Percentiles rank a stretch among this genome's conserved stretches.
phyloP scores from a whole-genome alignment of 345 rosid species.

The Populus deltoides region DNA sequence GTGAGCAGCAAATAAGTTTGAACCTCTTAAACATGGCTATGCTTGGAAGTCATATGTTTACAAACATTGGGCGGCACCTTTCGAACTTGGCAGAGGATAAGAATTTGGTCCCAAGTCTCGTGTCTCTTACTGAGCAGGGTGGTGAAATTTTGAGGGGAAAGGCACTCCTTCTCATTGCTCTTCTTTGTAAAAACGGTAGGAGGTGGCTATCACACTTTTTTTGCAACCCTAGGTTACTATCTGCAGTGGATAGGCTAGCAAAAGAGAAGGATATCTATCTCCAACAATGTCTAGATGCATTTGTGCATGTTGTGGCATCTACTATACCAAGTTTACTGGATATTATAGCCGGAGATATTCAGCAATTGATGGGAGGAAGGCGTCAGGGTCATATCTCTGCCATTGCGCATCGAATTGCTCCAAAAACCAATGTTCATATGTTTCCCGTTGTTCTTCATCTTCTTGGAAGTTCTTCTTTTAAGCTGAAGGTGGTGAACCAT shows the following conservation, averaged over 20 bases:
- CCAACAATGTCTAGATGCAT: slow-evolving; percentile 72
- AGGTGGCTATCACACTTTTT: slow-evolving; percentile 84
- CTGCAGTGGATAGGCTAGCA: slow-evolving; percentile 75
- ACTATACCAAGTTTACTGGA: slow-evolving; percentile 70
- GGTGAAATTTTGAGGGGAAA: slow-evolving; percentile 81
- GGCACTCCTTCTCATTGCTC: slow-evolving; percentile 73
- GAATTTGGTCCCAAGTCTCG: slow-evolving; percentile 62
- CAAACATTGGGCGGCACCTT: slow-evolving; percentile 76
- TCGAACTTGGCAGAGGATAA: slow-evolving; percentile 71
- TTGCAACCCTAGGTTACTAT: slow-evolving; percentile 70
- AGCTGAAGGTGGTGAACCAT: slow-evolving; percentile 60
- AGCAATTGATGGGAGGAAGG: slow-evolving; percentile 81
- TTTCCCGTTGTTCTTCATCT: slow-evolving; percentile 90
- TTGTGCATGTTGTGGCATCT: slow-evolving; percentile 62
- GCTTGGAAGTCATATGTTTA: slow-evolving; percentile 71
- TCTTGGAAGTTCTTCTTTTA: slow-evolving; percentile 77
- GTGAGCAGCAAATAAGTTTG: slow-evolving; percentile 92
- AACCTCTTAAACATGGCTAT: slow-evolving; percentile 83
- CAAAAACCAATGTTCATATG: slow-evolving; percentile 63
- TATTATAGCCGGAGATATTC: slow-evolving; percentile 68
- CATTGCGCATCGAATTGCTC: slow-evolving; percentile 55
- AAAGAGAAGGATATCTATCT: slow-evolving; percentile 85
- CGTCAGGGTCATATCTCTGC: slow-evolving; percentile 70
- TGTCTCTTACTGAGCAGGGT: slow-evolving; percentile 87
- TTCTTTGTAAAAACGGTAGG: slow-evolving; percentile 79